phyloP scores from a whole-genome alignment of 106 monocot genomes.

The Gastrodia elata region DNA sequence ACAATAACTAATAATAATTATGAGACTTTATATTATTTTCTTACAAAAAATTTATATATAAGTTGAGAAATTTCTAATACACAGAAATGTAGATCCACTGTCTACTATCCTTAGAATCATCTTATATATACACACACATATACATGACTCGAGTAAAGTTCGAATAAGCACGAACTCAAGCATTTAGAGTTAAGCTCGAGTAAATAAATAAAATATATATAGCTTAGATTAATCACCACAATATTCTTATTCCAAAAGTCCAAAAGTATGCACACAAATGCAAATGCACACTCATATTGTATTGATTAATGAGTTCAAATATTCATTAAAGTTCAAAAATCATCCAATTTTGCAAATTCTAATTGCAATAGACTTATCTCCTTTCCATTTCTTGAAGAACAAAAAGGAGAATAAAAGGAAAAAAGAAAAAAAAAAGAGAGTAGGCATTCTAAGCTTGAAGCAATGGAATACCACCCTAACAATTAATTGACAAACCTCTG shows the following conservation, averaged over 20 bases:
- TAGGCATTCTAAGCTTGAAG: not conserved
- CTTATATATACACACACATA: no score
- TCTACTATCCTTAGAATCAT: no score
- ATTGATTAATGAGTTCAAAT: not conserved
- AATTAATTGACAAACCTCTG: not conserved
- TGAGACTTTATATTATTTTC: no score
- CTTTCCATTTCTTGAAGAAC: not conserved
- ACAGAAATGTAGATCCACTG: no score
- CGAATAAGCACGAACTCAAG: no score
- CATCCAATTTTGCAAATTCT: not conserved
- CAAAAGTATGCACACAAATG: not conserved
- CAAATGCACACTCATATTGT: not conserved
- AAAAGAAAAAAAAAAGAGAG: not conserved
- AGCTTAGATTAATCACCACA: not conserved
- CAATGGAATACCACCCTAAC: not conserved
- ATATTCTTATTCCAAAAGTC: not conserved
- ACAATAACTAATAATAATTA: no score
- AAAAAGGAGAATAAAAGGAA: not conserved
- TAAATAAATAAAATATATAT: no score
- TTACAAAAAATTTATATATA: no score
- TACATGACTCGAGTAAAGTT: no score
- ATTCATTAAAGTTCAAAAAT: not conserved
- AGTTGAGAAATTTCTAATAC: no score
- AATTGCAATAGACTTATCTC: not conserved
- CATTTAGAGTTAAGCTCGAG: no score